A percentile compares a stretch with the other conserved stretches of the same genome.
Conservation (phyloP, 2,329 filamentous ascomycete species). For the Daldinia sp. region DNA sequence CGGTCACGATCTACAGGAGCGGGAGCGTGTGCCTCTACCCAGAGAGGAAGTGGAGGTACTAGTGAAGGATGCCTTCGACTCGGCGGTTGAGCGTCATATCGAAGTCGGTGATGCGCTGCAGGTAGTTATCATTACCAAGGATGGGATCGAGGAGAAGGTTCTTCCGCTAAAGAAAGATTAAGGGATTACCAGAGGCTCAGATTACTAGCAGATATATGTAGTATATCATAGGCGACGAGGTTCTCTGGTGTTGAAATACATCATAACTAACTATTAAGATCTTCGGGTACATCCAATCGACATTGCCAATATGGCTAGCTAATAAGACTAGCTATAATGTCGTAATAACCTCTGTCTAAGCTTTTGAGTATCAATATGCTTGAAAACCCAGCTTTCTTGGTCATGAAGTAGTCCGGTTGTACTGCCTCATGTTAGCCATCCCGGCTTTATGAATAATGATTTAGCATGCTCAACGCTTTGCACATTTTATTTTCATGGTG, state of each 20-base stretch:
- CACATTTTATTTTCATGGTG: not conserved
- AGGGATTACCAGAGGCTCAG: constrained; percentile 30
- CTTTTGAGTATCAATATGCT: constrained; percentile 2
- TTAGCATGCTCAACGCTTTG: not conserved
- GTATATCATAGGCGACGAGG: constrained; percentile 43
- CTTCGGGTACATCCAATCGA: not conserved
- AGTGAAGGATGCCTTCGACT: constrained; percentile 97
- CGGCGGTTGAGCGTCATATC: constrained; percentile 97
- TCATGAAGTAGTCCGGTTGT: not conserved
- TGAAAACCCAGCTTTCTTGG: not conserved
- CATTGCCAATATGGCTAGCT: not conserved
- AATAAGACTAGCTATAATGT: not conserved
- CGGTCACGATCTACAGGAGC: constrained; percentile 82
- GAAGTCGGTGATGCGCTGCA: constrained; percentile 97
- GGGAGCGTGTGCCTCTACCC: constrained; percentile 76
- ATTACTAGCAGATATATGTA: constrained; percentile 31
- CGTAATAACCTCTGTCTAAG: not conserved
- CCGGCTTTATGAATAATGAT: not conserved
- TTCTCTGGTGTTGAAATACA: constrained; percentile 35
- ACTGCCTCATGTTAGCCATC: not conserved
- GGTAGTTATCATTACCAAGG: constrained; percentile 90
- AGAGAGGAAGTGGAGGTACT: constrained; percentile 82
- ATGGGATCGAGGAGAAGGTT: constrained; percentile 89
- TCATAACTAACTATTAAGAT: constrained; percentile 28
- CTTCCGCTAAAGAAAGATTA: constrained; percentile 92